phyloP scores from a whole-genome alignment of 371 early-diverging fungal genomes.

The Paramicrosporidium saccamoebae region DNA sequence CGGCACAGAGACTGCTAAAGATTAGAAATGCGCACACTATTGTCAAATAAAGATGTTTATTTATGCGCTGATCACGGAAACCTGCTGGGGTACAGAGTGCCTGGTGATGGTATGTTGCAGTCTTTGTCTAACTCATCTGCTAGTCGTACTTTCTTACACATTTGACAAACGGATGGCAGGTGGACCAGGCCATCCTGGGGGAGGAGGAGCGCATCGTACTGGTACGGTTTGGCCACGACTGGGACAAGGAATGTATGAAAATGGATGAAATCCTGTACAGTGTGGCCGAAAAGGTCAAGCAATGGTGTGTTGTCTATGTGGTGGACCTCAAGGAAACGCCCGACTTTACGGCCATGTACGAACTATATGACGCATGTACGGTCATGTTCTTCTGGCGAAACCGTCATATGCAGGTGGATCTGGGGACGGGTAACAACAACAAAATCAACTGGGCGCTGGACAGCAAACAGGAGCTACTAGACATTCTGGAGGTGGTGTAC shows the following conservation, averaged over 20 bases:
- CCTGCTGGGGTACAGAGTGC: too few species aligned
- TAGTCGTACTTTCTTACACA: slow-evolving; percentile 37
- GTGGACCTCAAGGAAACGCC: slow-evolving; percentile 53
- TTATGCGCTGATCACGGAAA: too few species aligned
- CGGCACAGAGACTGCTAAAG: too few species aligned
- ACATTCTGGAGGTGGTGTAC: slow-evolving; percentile 58
- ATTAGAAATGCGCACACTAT: too few species aligned
- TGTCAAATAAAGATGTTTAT: too few species aligned
- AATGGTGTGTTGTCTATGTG: slow-evolving; percentile 81
- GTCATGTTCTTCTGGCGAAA: slow-evolving; percentile 74
- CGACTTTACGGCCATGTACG: slow-evolving; percentile 87
- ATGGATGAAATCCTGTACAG: slow-evolving; percentile 80
- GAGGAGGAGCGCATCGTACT: slow-evolving; percentile 88
- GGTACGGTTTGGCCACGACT: slow-evolving; percentile 85
- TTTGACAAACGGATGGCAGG: slow-evolving; percentile 74
- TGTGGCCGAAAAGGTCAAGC: slow-evolving; percentile 76
- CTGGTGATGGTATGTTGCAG: too few species aligned
- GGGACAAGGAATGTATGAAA: slow-evolving; percentile 78
- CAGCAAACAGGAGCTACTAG: slow-evolving; percentile 54
- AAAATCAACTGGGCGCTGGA: slow-evolving; percentile 89
- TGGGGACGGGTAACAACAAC: slow-evolving; percentile 95
- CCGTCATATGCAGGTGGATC: slow-evolving; percentile 89
- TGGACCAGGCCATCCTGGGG: slow-evolving; percentile 86
- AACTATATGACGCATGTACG: slow-evolving; percentile 84
- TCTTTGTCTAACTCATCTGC: too few species aligned